Conservation (phyloP, 495 filamentous ascomycete species). For the Chaetomium fimeti region DNA sequence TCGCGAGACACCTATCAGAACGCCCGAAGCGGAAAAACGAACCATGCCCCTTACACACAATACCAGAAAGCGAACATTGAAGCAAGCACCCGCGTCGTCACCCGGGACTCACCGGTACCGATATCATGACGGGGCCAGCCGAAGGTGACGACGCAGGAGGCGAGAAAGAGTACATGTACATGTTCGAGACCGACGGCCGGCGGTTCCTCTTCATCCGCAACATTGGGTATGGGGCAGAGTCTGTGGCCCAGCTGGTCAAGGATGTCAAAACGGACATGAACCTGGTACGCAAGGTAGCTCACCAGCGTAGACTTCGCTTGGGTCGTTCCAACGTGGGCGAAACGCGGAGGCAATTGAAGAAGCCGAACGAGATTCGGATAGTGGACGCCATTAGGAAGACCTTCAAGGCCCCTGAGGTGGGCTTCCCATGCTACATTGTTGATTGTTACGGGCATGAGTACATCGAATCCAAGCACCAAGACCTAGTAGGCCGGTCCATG, state of each 20-base stretch:
- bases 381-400: neutral
- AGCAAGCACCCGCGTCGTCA: too few relatives aligned
- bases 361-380: neutral
- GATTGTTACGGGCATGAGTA: slow-evolving; percentile 14
- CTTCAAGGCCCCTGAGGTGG: neutral
- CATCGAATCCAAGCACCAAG: neutral
- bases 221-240: neutral
- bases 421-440: neutral
- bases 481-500: neutral
- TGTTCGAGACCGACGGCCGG: neutral
- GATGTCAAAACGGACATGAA: slow-evolving; percentile 1
- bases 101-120: too few relatives aligned
- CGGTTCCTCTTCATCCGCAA: slow-evolving; percentile 3
- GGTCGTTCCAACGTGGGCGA: too few relatives aligned
- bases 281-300: slow-evolving; percentile 14
- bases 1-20: neutral
- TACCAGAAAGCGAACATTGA: neutral
- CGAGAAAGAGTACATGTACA: neutral
- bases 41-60: neutral
- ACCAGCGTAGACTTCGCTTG: neutral
- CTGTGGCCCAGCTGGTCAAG: slow-evolving; percentile 3
- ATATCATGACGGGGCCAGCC: neutral
- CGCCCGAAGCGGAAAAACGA: neutral
- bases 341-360: neutral
- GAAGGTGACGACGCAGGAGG: neutral